Percentiles rank a stretch among this genome's conserved stretches.
These are phyloP conservation scores for Lactarius hatsudake DNA, from an alignment of 768 basidiomycete genomes.

Conservation along the genomic window DNA sequence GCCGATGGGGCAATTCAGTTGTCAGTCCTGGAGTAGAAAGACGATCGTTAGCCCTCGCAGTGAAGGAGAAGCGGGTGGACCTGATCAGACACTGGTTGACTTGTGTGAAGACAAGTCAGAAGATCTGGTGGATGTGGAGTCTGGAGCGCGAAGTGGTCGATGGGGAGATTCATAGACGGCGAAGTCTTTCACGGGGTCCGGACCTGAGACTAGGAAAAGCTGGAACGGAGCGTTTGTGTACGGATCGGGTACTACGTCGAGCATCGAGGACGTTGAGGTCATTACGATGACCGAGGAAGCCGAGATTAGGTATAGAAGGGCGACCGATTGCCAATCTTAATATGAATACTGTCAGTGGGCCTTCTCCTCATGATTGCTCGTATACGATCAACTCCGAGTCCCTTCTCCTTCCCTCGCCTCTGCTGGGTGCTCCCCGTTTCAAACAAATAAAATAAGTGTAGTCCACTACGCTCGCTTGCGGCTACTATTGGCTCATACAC, in stretches of 20 bases:
- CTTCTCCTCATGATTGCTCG: constrained; percentile 18
- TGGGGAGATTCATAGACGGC: not conserved
- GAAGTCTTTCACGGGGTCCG: not conserved
- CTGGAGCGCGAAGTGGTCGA: constrained; percentile 22
- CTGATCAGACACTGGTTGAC: constrained; percentile 35
- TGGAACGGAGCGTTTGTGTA: constrained; percentile 10
- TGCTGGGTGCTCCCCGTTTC: constrained; percentile 12
- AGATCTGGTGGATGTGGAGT: constrained; percentile 12
- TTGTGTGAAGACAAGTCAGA: constrained; percentile 13
- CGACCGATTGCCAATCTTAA: constrained; percentile 15
- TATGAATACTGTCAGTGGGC: constrained; percentile 5
- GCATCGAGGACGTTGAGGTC: constrained; percentile 14
- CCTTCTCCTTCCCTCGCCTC: constrained; percentile 6
- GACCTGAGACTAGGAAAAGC: not conserved
- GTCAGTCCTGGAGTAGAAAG: constrained; percentile 59
- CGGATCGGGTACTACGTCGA: constrained; percentile 8
- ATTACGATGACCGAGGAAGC: constrained; percentile 1
- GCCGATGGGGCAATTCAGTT: constrained; percentile 53
- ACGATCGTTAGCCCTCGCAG: constrained; percentile 54
- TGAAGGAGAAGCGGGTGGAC: constrained; percentile 63
- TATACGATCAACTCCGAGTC: constrained; percentile 8
- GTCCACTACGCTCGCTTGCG: not conserved
- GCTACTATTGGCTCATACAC: not conserved
- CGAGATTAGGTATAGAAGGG: constrained; percentile 18
- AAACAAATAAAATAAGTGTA: not conserved